Evolutionary conservation across 257 asterid species (phyloP), one percentile per base, ranked within the genome.

Genomic region (Thymus quinquecostatus): DNA sequence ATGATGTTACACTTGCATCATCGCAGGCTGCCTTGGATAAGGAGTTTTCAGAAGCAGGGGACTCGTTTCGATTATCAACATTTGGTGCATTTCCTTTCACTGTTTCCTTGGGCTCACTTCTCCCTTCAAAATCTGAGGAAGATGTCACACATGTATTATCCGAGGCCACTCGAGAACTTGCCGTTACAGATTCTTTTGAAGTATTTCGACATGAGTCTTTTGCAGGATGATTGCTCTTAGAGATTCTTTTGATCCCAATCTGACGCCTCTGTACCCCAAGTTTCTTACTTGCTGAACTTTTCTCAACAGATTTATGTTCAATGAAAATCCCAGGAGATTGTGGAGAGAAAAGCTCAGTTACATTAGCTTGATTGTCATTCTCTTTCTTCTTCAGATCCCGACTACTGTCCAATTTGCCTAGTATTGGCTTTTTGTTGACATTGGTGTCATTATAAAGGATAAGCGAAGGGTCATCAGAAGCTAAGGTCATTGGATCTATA

Each of bases 401-500:
- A 66, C 71, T 32, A 8, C 27, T 65, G 62, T 77, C 83, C 13
- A 79, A 78, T 1, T 65, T 33, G 65, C 69, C 73, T 29, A 66
- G 74, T 65, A 73, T 82, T 49, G 66, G 80, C 82, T 78, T 88
- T 78, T 82, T 81, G 44, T 57, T 69, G 64, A 73, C 28, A 59
- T 84, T 82, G 40, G 59, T 33, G 34, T 78, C 83, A 76, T 79
- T 80, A 79, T 70, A 71, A 56, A 90, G 82, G 79, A 71, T 81
- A 66, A 78, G 74, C 45, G 89, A 73, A 60, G 78, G 73, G 79
- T 92, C 86, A n/a, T 78, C 85, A 41, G 88, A 73, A 49, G 87
- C 78, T 30, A 77, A 78, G 76, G 78, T 84, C 68, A 70, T 88
- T 0, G 92, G 92, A 77, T 86, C 88, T 34, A 56, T 69, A 51